phyloP scores from a whole-genome alignment of 148 eudicot species.

The Bassia scoparia region DNA sequence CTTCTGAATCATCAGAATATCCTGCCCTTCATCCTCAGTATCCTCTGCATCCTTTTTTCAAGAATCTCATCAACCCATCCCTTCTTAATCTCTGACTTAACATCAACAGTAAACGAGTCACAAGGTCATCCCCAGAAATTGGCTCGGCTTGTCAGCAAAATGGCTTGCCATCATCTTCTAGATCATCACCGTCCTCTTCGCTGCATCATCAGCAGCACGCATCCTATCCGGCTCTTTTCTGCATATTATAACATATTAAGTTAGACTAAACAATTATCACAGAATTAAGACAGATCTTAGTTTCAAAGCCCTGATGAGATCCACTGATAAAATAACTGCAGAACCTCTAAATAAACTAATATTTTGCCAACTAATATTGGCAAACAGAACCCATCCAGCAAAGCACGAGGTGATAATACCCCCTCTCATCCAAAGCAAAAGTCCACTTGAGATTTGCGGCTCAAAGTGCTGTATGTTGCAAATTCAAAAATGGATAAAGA shows the following conservation, averaged over 20 bases:
- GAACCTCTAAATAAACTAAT: background rate
- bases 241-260: slow-evolving; percentile 19
- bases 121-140: slow-evolving; percentile 99
- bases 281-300: background rate
- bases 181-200: slow-evolving; percentile 58
- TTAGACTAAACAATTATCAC: slow-evolving; percentile 5
- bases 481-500: background rate
- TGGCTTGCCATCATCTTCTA: slow-evolving; percentile 36
- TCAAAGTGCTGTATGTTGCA: background rate
- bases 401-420: no score
- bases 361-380: background rate
- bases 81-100: slow-evolving; percentile 40
- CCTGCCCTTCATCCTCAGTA: slow-evolving; percentile 39
- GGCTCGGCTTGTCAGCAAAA: slow-evolving; percentile 38
- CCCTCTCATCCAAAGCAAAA: background rate
- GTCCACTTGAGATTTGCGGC: background rate
- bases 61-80: slow-evolving; percentile 66
- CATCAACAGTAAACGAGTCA: slow-evolving; percentile 74
- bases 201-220: slow-evolving; percentile 68
- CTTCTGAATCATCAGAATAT: slow-evolving; percentile 46
- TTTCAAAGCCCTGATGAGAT: background rate
- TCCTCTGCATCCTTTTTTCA: slow-evolving; percentile 38
- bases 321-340: no score
- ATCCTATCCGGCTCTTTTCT: slow-evolving; percentile 90
- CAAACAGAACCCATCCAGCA: background rate